phyloP scores from a whole-genome alignment of 106 monocot species.

The Allium sativum region DNA sequence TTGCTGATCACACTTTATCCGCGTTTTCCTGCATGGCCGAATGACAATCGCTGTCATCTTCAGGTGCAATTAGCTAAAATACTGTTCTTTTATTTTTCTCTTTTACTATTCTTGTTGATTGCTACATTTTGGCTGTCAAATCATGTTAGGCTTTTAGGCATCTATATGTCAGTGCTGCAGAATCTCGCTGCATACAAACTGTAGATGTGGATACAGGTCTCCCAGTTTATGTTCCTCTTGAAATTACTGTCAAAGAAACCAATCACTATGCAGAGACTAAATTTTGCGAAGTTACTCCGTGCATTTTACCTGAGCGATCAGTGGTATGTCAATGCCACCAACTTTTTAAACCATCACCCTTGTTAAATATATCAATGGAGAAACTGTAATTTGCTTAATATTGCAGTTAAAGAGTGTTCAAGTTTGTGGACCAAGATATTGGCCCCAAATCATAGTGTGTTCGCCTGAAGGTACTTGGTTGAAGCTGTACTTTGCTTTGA shows the following conservation, averaged over 20 bases:
- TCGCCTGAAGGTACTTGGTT: constrained; percentile 58
- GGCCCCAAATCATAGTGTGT: constrained; percentile 75
- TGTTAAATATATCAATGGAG: no score
- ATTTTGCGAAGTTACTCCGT: constrained; percentile 87
- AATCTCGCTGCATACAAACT: constrained; percentile 87
- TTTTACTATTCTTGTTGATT: background rate
- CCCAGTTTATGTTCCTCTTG: constrained; percentile 85
- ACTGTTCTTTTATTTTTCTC: background rate
- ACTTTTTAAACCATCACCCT: no score
- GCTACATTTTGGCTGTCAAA: background rate
- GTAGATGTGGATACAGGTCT: constrained; percentile 94
- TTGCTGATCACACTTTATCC: constrained; percentile 88
- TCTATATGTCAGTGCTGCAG: constrained; percentile 83
- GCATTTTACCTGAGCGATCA: constrained; percentile 83
- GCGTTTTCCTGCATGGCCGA: constrained; percentile 88
- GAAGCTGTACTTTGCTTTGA: background rate
- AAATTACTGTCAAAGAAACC: constrained; percentile 68
- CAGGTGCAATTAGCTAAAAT: constrained; percentile 36
- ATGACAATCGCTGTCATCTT: constrained; percentile 96
- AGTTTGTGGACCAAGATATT: constrained; percentile 97
- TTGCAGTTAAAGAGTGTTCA: constrained; percentile 70
- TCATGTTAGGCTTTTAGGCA: constrained; percentile 82
- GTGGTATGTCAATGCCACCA: constrained; percentile 38
- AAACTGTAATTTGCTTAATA: background rate
- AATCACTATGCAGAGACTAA: constrained; percentile 71